Percentiles rank a stretch among this genome's conserved stretches.
These are phyloP conservation scores for Globisporangium radiosum DNA, from an alignment of 352 stramenopile species.

Conservation along the genomic window DNA sequence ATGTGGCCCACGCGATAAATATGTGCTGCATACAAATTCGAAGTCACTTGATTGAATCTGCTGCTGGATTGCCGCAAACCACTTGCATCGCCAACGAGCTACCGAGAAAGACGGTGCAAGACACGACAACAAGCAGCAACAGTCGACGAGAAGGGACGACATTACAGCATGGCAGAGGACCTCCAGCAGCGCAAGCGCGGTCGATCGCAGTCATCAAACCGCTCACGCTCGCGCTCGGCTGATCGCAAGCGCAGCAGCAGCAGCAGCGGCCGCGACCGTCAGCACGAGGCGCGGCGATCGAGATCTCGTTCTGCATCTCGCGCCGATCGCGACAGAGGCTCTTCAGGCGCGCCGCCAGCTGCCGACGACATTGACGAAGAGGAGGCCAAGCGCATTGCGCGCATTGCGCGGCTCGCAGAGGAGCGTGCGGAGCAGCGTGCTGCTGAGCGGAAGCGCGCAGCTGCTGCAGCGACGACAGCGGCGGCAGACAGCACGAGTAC, in stretches of 20 bases:
- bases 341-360: slow-evolving; percentile 1
- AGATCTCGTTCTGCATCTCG: slow-evolving; percentile 21
- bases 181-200: slow-evolving; percentile 25
- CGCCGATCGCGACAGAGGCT: not conserved
- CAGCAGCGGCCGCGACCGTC: slow-evolving; percentile 3
- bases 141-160: too few relatives aligned
- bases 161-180: too few relatives aligned
- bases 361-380: slow-evolving; percentile 35
- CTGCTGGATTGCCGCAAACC: too few relatives aligned
- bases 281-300: slow-evolving; percentile 10
- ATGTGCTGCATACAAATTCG: too few relatives aligned
- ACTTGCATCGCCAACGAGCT: too few relatives aligned
- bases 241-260: slow-evolving; percentile 13
- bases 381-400: slow-evolving; percentile 66
- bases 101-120: too few relatives aligned
- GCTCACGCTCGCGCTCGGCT: slow-evolving; percentile 25
- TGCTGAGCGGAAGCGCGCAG: slow-evolving; percentile 17
- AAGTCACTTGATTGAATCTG: too few relatives aligned
- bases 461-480: not conserved
- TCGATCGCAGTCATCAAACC: slow-evolving; percentile 24
- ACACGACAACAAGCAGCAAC: too few relatives aligned
- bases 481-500: not conserved
- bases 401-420: slow-evolving; percentile 61
- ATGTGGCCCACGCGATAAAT: too few relatives aligned
- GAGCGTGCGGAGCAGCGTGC: slow-evolving; percentile 48